A percentile compares a stretch with the other conserved stretches of the same genome.
Evolutionary conservation across 2,329 filamentous ascomycete genomes (phyloP).

Genomic region (Ascochyta viciae-villosae): DNA sequence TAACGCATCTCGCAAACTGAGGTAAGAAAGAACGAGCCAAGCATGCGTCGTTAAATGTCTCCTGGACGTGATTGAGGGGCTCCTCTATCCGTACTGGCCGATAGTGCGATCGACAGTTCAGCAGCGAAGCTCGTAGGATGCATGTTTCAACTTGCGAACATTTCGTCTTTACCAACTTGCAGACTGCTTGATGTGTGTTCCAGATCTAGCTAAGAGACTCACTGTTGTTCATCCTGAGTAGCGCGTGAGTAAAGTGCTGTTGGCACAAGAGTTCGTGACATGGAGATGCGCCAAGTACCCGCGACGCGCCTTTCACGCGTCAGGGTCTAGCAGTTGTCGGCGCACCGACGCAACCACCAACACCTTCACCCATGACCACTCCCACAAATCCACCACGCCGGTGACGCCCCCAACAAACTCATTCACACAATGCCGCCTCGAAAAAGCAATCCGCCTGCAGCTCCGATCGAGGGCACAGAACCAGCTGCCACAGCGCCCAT

Average conservation of each 20-base stretch:
- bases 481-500: conserved; percentile 2
- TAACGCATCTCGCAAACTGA: conserved; percentile 1
- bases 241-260: background rate
- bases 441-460: conserved; percentile 55
- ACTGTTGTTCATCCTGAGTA: background rate
- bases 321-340: conserved; percentile 28
- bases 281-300: conserved; percentile 10
- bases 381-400: conserved; percentile 7
- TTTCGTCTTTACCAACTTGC: background rate
- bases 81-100: background rate
- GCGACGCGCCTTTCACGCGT: conserved; percentile 34
- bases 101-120: background rate
- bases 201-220: background rate
- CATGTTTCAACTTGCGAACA: background rate
- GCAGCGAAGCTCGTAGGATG: background rate
- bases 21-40: background rate
- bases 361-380: conserved; percentile 19
- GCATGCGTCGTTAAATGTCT: no score
- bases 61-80: background rate
- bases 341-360: conserved; percentile 18
- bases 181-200: background rate
- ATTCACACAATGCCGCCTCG: conserved; percentile 53
- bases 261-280: conserved; percentile 7
- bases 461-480: conserved; percentile 47
- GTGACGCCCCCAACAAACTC: background rate